Percentiles rank a stretch among this genome's conserved stretches.
phyloP scores from a whole-genome alignment of 2,329 filamentous ascomycete species.

The Trematosphaeria pertusa region DNA sequence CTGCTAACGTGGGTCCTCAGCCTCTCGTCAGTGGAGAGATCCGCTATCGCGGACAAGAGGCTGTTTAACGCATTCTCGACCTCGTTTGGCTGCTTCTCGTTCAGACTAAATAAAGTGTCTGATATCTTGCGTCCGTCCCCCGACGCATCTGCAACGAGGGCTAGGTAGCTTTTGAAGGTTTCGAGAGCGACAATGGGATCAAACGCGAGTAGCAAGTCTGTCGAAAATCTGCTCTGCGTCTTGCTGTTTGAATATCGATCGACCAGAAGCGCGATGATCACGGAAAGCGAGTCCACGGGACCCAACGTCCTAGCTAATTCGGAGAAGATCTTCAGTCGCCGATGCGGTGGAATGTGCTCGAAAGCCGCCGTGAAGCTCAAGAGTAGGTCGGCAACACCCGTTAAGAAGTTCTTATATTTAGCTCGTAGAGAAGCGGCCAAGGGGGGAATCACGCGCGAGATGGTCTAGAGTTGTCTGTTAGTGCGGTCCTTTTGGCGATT shows the following conservation, averaged over 20 bases:
- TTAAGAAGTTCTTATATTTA: conserved; percentile 77
- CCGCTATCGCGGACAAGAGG: conserved; percentile 49
- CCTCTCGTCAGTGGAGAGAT: conserved; percentile 43
- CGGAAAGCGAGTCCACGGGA: conserved; percentile 84
- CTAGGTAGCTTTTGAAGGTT: conserved; percentile 78
- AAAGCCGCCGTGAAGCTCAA: conserved; percentile 96
- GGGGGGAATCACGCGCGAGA: conserved; percentile 91
- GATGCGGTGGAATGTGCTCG: conserved; percentile 90
- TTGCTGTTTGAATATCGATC: conserved; percentile 84
- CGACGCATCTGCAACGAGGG: conserved; percentile 77
- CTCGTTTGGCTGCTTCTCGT: conserved; percentile 52
- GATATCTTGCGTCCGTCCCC: conserved; percentile 77
- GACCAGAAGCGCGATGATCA: conserved; percentile 86
- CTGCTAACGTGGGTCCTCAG: conserved; percentile 39
- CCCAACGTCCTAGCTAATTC: conserved; percentile 87
- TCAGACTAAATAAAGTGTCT: conserved; percentile 71
- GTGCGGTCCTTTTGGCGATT: neutral
- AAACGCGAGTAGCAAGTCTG: conserved; percentile 76
- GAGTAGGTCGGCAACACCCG: conserved; percentile 86
- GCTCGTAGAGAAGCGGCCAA: conserved; percentile 84
- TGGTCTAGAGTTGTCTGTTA: conserved; percentile 63
- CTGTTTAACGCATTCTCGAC: conserved; percentile 45
- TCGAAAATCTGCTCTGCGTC: conserved; percentile 75
- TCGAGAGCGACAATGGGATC: conserved; percentile 76
- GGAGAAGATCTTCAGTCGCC: conserved; percentile 81